phyloP scores from a whole-genome alignment of 805 yeast genomes.

The Metschnikowia noctiluminum region DNA sequence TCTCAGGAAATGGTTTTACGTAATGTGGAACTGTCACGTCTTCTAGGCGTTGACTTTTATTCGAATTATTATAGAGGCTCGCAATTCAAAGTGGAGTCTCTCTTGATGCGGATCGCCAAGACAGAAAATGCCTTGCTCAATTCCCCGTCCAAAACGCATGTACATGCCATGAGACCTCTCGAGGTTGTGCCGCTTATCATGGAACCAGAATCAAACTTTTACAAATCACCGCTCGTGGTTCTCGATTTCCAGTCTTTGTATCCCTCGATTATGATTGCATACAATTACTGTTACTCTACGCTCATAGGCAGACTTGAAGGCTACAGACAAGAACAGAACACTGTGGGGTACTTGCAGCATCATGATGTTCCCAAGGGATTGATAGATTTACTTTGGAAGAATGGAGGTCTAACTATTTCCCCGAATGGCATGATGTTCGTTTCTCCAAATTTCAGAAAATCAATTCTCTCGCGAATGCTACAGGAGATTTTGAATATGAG shows the following conservation, averaged over 20 bases:
- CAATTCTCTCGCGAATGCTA: constrained; percentile 79
- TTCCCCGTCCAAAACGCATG: constrained; percentile 80
- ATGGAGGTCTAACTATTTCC: constrained; percentile 55
- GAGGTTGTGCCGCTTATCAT: constrained; percentile 87
- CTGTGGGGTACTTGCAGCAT: constrained; percentile 52
- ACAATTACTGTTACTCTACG: constrained; percentile 83
- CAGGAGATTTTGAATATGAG: constrained; percentile 79
- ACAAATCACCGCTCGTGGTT: constrained; percentile 85
- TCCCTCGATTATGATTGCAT: constrained; percentile 99
- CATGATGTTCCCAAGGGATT: constrained; percentile 51
- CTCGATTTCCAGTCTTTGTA: constrained; percentile 91
- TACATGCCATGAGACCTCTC: constrained; percentile 77
- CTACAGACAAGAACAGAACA: constrained; percentile 44
- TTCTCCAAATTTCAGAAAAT: constrained; percentile 60
- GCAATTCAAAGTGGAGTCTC: constrained; percentile 89
- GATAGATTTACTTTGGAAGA: constrained; percentile 47
- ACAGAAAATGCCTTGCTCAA: constrained; percentile 67
- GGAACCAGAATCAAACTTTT: constrained; percentile 86
- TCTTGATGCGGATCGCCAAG: constrained; percentile 70
- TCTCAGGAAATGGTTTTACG: constrained; percentile 64
- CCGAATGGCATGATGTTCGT: constrained; percentile 88
- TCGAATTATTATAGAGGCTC: constrained; percentile 90
- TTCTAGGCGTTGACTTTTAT: constrained; percentile 85
- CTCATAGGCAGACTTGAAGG: constrained; percentile 60
- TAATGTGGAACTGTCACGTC: constrained; percentile 77